A percentile compares a stretch with the other conserved stretches of the same genome.
These are phyloP conservation scores for Phytophthora fragariae DNA, from an alignment of 352 stramenopile genomes.

Conservation along the genomic window DNA sequence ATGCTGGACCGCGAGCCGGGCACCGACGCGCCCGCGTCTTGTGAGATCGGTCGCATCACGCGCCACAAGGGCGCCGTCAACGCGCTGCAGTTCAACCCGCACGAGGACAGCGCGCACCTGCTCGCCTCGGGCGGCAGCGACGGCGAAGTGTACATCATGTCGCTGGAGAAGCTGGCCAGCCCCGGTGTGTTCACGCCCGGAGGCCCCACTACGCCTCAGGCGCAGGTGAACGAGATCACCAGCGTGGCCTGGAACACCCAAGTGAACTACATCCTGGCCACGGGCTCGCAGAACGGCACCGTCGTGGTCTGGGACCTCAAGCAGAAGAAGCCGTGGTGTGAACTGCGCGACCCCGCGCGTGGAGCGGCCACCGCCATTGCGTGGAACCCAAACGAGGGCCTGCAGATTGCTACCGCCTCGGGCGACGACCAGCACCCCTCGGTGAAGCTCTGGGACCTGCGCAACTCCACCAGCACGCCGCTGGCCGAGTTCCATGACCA, in stretches of 20 bases:
- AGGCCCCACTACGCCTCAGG: constrained; percentile 60
- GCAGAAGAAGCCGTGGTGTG: constrained; percentile 98
- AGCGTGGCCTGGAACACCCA: constrained; percentile 98
- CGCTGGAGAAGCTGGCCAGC: constrained; percentile 90
- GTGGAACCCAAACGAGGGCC: constrained; percentile 98
- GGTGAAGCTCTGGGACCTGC: constrained; percentile 98
- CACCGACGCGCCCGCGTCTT: constrained; percentile 40
- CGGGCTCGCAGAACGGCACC: constrained; percentile 93
- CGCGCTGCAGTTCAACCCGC: constrained; percentile 96
- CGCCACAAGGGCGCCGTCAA: constrained; percentile 93
- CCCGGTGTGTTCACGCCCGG: constrained; percentile 92
- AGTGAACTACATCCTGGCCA: constrained; percentile 98
- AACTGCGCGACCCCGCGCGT: constrained; percentile 92
- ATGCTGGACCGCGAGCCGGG: constrained; percentile 78
- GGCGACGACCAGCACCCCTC: constrained; percentile 96
- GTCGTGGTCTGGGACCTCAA: constrained; percentile 98
- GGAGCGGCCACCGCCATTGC: constrained; percentile 92
- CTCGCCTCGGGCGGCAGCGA: constrained; percentile 95
- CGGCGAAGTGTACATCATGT: constrained; percentile 96
- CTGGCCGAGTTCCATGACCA: constrained; percentile 96
- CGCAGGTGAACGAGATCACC: constrained; percentile 88
- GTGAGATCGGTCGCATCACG: constrained; percentile 82
- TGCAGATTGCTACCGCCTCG: constrained; percentile 97
- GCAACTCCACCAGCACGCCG: constrained; percentile 97
- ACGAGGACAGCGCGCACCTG: constrained; percentile 92